Evolutionary conservation across 1,139 yeast species (phyloP), one percentile per base, ranked within the genome.

Genomic region (Debaryomyces subglobosus): DNA sequence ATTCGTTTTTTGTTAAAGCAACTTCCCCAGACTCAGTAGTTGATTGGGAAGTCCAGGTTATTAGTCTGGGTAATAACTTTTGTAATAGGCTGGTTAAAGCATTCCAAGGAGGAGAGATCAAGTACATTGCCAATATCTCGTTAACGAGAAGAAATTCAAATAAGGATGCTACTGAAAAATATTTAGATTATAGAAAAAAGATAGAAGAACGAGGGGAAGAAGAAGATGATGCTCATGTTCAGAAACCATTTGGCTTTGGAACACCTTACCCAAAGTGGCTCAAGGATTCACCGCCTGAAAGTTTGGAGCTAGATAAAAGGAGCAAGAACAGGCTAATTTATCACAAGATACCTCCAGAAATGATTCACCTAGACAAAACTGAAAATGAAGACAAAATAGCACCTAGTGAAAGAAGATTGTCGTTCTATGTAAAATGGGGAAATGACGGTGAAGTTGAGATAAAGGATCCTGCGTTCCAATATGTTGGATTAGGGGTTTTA

Each of bases 401-500:
- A 1, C 58, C 60, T 3, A 60, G 81, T 0, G 69, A 79, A 33
- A 65, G 84, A 39, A 61, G 64, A 34, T 55, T 77, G 40, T 57
- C 78, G 27, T 76, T 69, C 57, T 79, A 78, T 68, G 73, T 74
- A 8, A 66, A 64, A 53, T 74, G 74, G 57, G 75, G 74, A 46
- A 72, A 67, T 20, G 61, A 59, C n/a, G 58, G 57, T n/a, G 62
- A 64, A 47, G 54, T 50, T 23, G 54, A 57, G 9, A 50, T 47
- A 30, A 39, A 59, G 42, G 56, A 50, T 55, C 58, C 41, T 41
- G 51, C 50, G 8, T 80, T 73, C 60, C 79, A 83, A 52, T 83
- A 78, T 61, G 82, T 79, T 21, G 89, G 87, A 0, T 64, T 86
- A 46, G 86, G 86, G 1, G 82, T 81, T 49, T 68, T 85, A 21